Base-by-base conservation (phyloP, 305 asterid genomes). In the Andrographis paniculata region DNA sequence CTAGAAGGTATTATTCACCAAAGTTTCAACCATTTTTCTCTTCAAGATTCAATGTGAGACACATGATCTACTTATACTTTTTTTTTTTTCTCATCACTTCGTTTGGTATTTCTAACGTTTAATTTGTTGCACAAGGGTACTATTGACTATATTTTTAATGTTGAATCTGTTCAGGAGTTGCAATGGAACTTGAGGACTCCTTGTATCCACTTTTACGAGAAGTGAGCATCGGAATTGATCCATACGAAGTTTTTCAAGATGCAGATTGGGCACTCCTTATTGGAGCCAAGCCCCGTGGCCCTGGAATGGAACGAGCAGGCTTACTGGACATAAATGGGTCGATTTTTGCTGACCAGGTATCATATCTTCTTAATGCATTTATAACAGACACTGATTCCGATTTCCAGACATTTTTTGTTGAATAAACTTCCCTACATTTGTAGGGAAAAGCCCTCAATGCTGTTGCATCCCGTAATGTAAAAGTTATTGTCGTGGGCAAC, bases 231-330 rank as follows among this genome's bases (percentile, higher is more conserved):
- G 84, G 99, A 23, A 78, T 80, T 13, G 97, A 92, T 70, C 87
- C 99, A 20, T 84, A 87, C 37, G 99, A 87, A 31, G 87, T 92
- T 42, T 92, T 92, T 74, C 84, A 69, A 62, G 99, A 92, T 65
- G 99, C 75, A 5, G 95, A 87, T 52, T 92, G 99, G 99, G 97
- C 97, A 16, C 97, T 87, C 67, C 64, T 92, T 64, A 87, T 92
- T 24, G 99, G 99, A 61, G 99, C 97, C 50, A 92, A 92, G 68
- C 97, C 99, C 47, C 94, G 99, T 16, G 99, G 97, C 20, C 99
- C 97, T n/a, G 97, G 99, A 54, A 84, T 87, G 93, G 99, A 92
- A 45, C 71, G 97, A 36, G 91, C 99, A 1, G 93, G 8, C 66
- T 68, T 87, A 58, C 82, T 92, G 31, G 99, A 92, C 73, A 84